Evolutionary conservation across 768 basidiomycete species (phyloP).

Genomic region (Mycena latifolia): DNA sequence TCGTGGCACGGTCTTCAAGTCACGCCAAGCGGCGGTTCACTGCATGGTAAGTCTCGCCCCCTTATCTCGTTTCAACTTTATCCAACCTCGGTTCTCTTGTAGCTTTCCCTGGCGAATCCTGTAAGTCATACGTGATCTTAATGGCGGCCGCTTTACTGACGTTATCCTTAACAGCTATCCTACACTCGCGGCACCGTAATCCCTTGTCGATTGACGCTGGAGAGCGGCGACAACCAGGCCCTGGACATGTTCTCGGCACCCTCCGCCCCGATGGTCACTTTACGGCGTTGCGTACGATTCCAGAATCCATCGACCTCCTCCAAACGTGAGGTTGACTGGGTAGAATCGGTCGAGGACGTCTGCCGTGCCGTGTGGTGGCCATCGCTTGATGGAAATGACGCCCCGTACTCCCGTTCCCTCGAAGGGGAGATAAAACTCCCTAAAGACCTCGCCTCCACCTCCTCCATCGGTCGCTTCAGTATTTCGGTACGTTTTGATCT

Average conservation of each 20-base stretch:
- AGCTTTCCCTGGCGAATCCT: conserved; percentile 63
- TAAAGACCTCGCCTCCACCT: conserved; percentile 64
- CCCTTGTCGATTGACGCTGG: conserved; percentile 59
- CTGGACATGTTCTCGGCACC: conserved; percentile 59
- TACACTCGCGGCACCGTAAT: conserved; percentile 64
- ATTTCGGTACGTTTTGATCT: conserved; percentile 56
- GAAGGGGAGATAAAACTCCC: conserved; percentile 66
- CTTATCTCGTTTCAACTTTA: neutral
- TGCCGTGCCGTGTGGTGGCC: conserved; percentile 64
- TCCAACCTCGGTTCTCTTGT: conserved; percentile 7
- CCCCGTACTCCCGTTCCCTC: conserved; percentile 52
- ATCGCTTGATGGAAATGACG: conserved; percentile 41
- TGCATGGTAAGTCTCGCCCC: conserved; percentile 52
- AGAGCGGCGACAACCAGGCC: conserved; percentile 50
- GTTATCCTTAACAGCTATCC: conserved; percentile 47
- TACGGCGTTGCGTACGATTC: conserved; percentile 42
- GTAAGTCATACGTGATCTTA: conserved; percentile 43
- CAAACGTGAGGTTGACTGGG: conserved; percentile 56
- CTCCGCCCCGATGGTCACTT: conserved; percentile 50
- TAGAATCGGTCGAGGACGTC: conserved; percentile 59
- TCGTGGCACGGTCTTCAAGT: conserved; percentile 55
- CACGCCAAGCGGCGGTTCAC: conserved; percentile 53
- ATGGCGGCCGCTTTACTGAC: neutral
- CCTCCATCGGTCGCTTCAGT: conserved; percentile 63
- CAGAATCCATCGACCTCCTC: conserved; percentile 49